Evolutionary conservation across 2,329 filamentous ascomycete genomes (phyloP), one percentile per base, ranked within the genome.

Genomic region (Cladosporium sp.): DNA sequence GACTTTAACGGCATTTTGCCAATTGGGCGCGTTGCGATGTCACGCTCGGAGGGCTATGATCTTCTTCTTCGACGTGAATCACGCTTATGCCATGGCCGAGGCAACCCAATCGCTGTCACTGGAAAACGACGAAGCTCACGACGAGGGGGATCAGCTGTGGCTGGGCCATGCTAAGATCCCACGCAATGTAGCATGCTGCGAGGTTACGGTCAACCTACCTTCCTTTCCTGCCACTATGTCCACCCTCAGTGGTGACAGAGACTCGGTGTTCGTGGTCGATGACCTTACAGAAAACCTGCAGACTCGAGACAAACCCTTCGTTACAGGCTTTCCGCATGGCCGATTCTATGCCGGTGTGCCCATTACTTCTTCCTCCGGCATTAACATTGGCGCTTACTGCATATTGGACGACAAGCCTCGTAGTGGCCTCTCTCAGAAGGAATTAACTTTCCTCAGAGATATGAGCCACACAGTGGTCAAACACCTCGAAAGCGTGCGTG

Each of bases 331-430:
- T 28, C 65, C 66, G 2, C 58, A 56, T 14, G 64, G 59, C 6
- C 60, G 61, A 5, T 82, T 82, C 61, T 80, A 81, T 55, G 79
- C 78, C 4, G 78, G 78, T n/a, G 82, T 84, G 0, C 83, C 83
- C 0, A 79, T 87, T 48, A 75, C 76, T 19, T 82, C 79, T 2
- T 76, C 76, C 0, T 76, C 74, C 38, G 76, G 79, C 31, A 77
- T 79, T 59, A 75, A 76, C 43, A 80, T 87, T 52, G 84, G 84
- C 9, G 77, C 75, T 11, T 82, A 82, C 55, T 77, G 78, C 49
- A 75, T 85, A 1, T 69, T 83, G 2, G 82, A 85, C 58, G 75
- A 79, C 38, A 70, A 74, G 14, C 75, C 79, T 0, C 76, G 80
- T 13, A 76, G 75, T 14, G 77, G 76, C 0, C 60, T 86, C 16